Conservation (phyloP, 2,329 filamentous ascomycete genomes). For the Pseudocercospora vitis region DNA sequence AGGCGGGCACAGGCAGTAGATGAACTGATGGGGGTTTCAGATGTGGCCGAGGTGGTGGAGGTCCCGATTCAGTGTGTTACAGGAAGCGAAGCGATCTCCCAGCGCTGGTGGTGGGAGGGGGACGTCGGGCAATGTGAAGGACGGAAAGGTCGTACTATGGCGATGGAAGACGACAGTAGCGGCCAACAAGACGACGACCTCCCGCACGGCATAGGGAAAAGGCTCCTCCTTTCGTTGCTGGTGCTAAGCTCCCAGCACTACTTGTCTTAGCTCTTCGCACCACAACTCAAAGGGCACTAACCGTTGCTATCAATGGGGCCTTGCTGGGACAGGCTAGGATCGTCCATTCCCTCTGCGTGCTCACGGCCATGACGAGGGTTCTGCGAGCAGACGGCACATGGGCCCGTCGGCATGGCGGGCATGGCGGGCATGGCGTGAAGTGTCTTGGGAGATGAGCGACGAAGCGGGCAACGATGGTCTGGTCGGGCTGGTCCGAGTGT, state of each 20-base stretch:
- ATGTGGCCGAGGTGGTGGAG: constrained; percentile 5
- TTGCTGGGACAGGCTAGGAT: constrained; percentile 25
- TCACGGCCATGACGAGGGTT: constrained; percentile 17
- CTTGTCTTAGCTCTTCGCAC: constrained; percentile 25
- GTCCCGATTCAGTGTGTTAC: constrained; percentile 16
- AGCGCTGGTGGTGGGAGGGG: neutral
- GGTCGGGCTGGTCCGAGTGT: neutral
- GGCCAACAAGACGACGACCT: constrained; percentile 9
- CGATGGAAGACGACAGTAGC: constrained; percentile 3
- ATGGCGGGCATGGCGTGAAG: constrained; percentile 9
- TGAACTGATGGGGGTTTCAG: constrained; percentile 10
- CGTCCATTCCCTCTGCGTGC: constrained; percentile 17
- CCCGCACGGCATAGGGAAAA: constrained; percentile 10
- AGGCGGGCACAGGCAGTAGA: neutral
- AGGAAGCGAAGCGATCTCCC: neutral
- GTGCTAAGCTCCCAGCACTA: constrained; percentile 25
- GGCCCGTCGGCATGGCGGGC: constrained; percentile 10
- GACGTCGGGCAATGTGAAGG: neutral
- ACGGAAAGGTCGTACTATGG: too few species aligned
- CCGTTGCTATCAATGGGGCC: constrained; percentile 13
- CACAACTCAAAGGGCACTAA: constrained; percentile 24
- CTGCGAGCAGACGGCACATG: constrained; percentile 18
- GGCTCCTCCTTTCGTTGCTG: constrained; percentile 20
- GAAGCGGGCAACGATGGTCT: constrained; percentile 13
- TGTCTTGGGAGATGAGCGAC: constrained; percentile 11